Conservation (phyloP, 805 yeast genomes). For the Starmerella potacharoeniae region DNA sequence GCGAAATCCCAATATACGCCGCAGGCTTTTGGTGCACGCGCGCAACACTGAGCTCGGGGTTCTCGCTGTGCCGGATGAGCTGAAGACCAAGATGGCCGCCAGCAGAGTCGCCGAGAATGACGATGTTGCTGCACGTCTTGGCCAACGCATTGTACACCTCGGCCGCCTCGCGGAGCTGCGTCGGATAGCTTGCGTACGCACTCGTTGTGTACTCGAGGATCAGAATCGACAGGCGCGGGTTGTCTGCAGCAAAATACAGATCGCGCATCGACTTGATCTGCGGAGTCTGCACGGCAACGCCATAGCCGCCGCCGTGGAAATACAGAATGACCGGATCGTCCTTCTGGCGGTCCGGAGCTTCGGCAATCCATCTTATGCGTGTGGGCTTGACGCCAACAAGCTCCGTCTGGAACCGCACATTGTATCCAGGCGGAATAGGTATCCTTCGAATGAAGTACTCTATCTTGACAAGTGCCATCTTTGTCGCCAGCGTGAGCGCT, state of each 20-base stretch:
- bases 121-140: conserved; percentile 17
- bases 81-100: conserved; percentile 22
- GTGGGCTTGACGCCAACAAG: not conserved
- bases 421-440: not conserved
- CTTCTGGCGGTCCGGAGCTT: conserved; percentile 9
- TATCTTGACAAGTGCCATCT: not conserved
- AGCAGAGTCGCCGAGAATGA: conserved; percentile 27
- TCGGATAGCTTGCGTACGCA: conserved; percentile 17
- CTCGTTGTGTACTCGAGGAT: conserved; percentile 23
- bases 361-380: conserved; percentile 10
- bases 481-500: not conserved
- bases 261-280: not conserved
- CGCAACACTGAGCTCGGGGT: not conserved
- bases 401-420: not conserved
- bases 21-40: not conserved
- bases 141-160: conserved; percentile 16
- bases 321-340: conserved; percentile 18
- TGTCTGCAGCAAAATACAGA: not conserved
- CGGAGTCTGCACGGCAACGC: not conserved
- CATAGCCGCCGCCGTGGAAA: conserved; percentile 20
- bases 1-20: not conserved
- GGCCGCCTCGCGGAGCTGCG: conserved; percentile 20
- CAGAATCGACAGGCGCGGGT: conserved; percentile 19
- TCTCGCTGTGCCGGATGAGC: not conserved
- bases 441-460: not conserved